These are phyloP conservation scores for Rhytidhysteron rufulum DNA, from an alignment of 2,329 filamentous ascomycete genomes.

Conservation along the genomic window DNA sequence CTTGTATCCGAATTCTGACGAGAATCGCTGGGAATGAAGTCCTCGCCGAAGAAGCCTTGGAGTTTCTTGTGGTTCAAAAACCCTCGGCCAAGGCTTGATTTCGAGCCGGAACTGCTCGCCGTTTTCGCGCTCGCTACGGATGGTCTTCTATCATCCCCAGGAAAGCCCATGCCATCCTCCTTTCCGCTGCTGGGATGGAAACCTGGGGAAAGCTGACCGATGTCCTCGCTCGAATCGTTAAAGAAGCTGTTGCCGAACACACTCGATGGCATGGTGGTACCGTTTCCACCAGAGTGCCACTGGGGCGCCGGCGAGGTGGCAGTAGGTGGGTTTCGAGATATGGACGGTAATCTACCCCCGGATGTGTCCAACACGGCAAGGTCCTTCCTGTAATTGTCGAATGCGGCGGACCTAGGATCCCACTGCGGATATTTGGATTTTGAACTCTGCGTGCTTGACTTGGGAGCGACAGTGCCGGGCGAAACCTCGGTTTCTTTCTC, in stretches of 20 bases:
- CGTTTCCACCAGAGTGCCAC: slow-evolving; percentile 48
- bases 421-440: slow-evolving; percentile 44
- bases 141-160: slow-evolving; percentile 70
- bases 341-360: slow-evolving; percentile 55
- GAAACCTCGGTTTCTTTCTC: slow-evolving; percentile 45
- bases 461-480: slow-evolving; percentile 33
- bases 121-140: slow-evolving; percentile 86
- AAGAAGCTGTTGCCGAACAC: slow-evolving; percentile 61
- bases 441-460: slow-evolving; percentile 19
- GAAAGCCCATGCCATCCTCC: slow-evolving; percentile 44
- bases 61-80: slow-evolving; percentile 77
- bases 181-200: slow-evolving; percentile 57
- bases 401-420: slow-evolving; percentile 55
- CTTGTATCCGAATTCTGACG: slow-evolving; percentile 68
- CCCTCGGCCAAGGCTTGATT: slow-evolving; percentile 65
- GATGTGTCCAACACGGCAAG: slow-evolving; percentile 64
- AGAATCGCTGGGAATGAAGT: slow-evolving; percentile 65
- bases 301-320: slow-evolving; percentile 51
- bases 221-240: slow-evolving; percentile 71
- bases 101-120: slow-evolving; percentile 80
- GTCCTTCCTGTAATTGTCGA: slow-evolving; percentile 69
- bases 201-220: slow-evolving; percentile 66
- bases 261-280: slow-evolving; percentile 40
- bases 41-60: slow-evolving; percentile 89
- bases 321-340: slow-evolving; percentile 55